Evolutionary conservation across 768 basidiomycete genomes (phyloP), one percentile per base, ranked within the genome.

Genomic region (Auriscalpium vulgare): DNA sequence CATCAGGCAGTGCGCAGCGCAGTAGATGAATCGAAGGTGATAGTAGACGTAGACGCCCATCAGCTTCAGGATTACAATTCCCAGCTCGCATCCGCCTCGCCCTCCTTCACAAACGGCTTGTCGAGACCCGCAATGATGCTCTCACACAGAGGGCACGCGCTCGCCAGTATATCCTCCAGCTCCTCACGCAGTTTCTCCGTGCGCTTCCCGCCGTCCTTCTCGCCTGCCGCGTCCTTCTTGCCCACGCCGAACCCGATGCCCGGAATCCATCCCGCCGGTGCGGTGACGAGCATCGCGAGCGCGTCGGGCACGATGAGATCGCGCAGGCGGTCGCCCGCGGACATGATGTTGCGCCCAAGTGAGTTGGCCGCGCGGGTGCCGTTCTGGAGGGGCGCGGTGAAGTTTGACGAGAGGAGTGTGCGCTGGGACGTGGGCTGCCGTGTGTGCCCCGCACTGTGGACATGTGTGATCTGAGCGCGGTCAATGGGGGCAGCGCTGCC

Each of bases 231-330:
- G 38, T 74, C 73, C 50, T 69, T 74, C 64, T 76, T 75, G 52
- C 74, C 78, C 5, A 76, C 75, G 17, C 65, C 67, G 40, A 57
- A 55, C 11, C 79, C 81, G 59, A 86, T 84, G 35, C 82, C 81
- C 19, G 88, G 85, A 61, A 90, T 85, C 88, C 88, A 91, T 16
- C 76, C 76, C 11, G 63, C 70, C 4, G 88, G 86, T 6, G 86
- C 79, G 1, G 87, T 83, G 54, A 98, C 88, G 19, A 92, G 80
- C 36, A 83, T 80, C 34, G 91, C 94, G 13, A 98, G 78, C 3
- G 93, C 89, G 65, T 98, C 97, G 11, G 97, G 97, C 8, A 97
- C 74, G 64, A 99, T 95, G 51, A 98, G 75, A 68, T 97, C 94
- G 45, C 94, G 81, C 52, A 99, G 71, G 55, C 83, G 82, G 69